Evolutionary conservation across 805 yeast species (phyloP).

Genomic region (Jamesozyma piceae): DNA sequence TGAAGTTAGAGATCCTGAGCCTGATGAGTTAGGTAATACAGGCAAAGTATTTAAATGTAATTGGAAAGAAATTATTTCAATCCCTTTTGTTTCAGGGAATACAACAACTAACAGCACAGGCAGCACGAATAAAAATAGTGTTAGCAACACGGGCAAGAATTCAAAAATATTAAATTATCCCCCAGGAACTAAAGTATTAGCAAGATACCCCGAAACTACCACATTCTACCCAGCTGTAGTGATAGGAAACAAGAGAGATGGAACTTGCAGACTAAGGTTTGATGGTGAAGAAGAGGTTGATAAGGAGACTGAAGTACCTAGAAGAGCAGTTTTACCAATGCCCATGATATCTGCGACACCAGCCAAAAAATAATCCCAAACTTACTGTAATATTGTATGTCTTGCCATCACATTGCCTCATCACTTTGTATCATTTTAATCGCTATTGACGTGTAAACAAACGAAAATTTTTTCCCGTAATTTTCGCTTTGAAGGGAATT

Average conservation of each 20-base stretch:
- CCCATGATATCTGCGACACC: slow-evolving; percentile 34
- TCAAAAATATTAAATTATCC: slow-evolving; percentile 42
- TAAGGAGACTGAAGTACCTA: slow-evolving; percentile 86
- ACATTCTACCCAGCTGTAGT: slow-evolving; percentile 94
- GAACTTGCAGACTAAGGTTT: slow-evolving; percentile 68
- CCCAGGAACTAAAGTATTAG: slow-evolving; percentile 72
- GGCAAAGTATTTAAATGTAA: slow-evolving; percentile 79
- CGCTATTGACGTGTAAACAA: not conserved
- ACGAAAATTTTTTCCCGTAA: not conserved
- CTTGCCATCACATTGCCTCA: not conserved
- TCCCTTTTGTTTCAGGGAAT: slow-evolving; percentile 41
- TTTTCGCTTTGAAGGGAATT: no score
- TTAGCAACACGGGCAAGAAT: slow-evolving; percentile 18
- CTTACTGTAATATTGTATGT: no score
- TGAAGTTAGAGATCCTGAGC: slow-evolving; percentile 96
- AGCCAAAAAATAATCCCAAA: slow-evolving; percentile 12
- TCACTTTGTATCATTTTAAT: not conserved
- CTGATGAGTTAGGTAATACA: slow-evolving; percentile 84
- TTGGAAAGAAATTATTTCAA: slow-evolving; percentile 67
- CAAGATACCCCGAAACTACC: slow-evolving; percentile 94
- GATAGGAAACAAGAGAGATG: slow-evolving; percentile 62
- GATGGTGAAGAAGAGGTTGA: slow-evolving; percentile 97
- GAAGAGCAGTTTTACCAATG: slow-evolving; percentile 72
- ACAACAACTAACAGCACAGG: not conserved
- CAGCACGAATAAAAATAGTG: not conserved